Conservation (phyloP, 352 stramenopile species). For the Hyaloperonospora arabidopsidis region DNA sequence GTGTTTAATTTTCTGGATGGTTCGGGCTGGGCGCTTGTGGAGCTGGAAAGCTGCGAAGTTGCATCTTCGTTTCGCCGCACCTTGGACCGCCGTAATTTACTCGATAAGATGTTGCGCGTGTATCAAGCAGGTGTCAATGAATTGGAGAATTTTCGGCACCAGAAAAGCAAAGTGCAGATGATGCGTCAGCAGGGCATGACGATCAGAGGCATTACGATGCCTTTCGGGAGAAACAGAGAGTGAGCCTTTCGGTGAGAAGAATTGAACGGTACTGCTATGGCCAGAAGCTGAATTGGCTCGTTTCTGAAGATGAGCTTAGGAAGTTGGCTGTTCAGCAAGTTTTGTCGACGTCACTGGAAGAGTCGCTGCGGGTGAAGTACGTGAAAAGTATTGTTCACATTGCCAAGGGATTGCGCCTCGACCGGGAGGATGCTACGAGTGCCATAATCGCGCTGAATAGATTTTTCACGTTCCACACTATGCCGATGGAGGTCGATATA, state of each 20-base stretch:
- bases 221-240: slow-evolving; percentile 22
- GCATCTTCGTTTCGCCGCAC: slow-evolving; percentile 43
- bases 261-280: slow-evolving; percentile 50
- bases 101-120: slow-evolving; percentile 42
- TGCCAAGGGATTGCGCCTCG: slow-evolving; percentile 48
- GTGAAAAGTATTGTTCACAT: slow-evolving; percentile 59
- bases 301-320: slow-evolving; percentile 44
- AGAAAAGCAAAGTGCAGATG: slow-evolving; percentile 42
- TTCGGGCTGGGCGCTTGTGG: slow-evolving; percentile 65
- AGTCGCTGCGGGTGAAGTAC: slow-evolving; percentile 54
- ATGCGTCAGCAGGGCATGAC: slow-evolving; percentile 24
- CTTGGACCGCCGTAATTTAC: slow-evolving; percentile 51
- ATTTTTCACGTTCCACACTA: slow-evolving; percentile 70
- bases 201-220: slow-evolving; percentile 11
- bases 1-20: slow-evolving; percentile 69
- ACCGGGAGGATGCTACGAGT: slow-evolving; percentile 64
- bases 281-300: slow-evolving; percentile 67
- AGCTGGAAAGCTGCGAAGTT: slow-evolving; percentile 45
- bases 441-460: slow-evolving; percentile 70
- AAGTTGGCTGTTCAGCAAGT: slow-evolving; percentile 55
- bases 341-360: slow-evolving; percentile 60
- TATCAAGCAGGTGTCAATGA: slow-evolving; percentile 48
- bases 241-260: slow-evolving; percentile 10
- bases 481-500: slow-evolving; percentile 62
- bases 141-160: slow-evolving; percentile 49